Evolutionary conservation across 1,284 basidiomycete genomes (phyloP).

Genomic region (Testicularia cyperi): DNA sequence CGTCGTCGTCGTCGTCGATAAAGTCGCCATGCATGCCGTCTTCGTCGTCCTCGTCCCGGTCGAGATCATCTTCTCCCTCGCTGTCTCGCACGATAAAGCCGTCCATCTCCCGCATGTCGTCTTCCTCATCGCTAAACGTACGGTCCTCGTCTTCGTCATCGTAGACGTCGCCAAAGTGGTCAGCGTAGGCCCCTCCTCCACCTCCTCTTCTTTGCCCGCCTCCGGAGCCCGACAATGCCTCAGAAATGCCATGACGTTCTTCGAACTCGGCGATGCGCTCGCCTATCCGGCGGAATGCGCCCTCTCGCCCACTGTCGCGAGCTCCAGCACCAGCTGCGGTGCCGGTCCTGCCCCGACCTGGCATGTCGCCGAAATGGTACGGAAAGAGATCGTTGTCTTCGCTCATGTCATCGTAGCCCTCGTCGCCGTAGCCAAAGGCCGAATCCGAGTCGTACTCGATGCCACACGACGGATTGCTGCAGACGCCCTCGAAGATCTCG

Average conservation of each 20-base stretch:
- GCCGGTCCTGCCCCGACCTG: too few species aligned
- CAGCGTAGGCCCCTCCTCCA: too few species aligned
- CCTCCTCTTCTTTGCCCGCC: too few species aligned
- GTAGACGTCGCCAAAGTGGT: background rate
- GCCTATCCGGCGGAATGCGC: too few species aligned
- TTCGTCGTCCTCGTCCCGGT: background rate
- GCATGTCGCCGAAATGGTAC: too few species aligned
- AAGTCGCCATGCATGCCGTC: too few species aligned
- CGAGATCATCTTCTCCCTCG: background rate
- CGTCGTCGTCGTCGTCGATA: conserved; percentile 2
- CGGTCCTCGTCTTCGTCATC: background rate
- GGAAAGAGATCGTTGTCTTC: too few species aligned
- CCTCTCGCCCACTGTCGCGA: too few species aligned
- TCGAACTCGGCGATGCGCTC: conserved; percentile 11
- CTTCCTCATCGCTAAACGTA: conserved; percentile 5
- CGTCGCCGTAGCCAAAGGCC: conserved; percentile 9
- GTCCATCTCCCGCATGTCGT: conserved; percentile 31
- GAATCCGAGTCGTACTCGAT: conserved; percentile 34
- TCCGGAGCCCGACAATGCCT: too few species aligned
- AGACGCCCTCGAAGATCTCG: conserved; percentile 50
- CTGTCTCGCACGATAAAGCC: conserved; percentile 21
- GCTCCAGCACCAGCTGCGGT: too few species aligned
- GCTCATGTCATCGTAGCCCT: background rate
- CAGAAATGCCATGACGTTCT: conserved; percentile 11
- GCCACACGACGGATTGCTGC: conserved; percentile 42